Evolutionary conservation across 805 yeast genomes (phyloP), one percentile per base, ranked within the genome.

Genomic region (Yamadazyma kitorensis): DNA sequence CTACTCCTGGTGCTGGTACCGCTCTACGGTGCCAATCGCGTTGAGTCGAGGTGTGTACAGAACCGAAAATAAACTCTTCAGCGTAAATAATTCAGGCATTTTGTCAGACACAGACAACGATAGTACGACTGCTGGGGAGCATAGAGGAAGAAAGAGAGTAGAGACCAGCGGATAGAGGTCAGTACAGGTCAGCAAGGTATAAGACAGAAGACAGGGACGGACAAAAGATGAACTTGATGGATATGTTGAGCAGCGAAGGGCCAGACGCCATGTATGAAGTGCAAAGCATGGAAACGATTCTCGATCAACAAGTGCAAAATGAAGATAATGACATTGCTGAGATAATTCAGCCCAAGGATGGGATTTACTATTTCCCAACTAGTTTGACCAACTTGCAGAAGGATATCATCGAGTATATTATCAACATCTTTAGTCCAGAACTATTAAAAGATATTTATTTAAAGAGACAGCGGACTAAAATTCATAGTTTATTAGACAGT

Each of bases 331-430:
- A 6, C 5, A 7, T 9, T 7, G 23, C 17, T 10, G 11, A 15
- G 3, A 13, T 35, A 4, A 6, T 6, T 11, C 54, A 51, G 24
- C 54, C 56, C 10, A 35, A 37, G 24, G 46, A 49, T 32, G 55
- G 55, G 4, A 48, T 64, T 3, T 59, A 57, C 36, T 53, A 52
- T 26, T 45, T 67, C 16, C 72, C 72, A 12, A 58, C 72, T 2
- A 37, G 41, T 5, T 43, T 64, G 27, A 52, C 66, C 3, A 45
- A 45, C 5, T 37, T 67, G 12, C 73, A 68, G 39, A 49, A 42
- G 19, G 68, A 64, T 24, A 37, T 68, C 29, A 44, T 54, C 17
- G 68, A 61, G 36, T 49, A 59, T 18, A 47, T 56, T 17, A 32
- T 66, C 2, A 57, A 54, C 17, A 48, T 64, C 15, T 61, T 64